Evolutionary conservation across 2,329 filamentous ascomycete species (phyloP).

Genomic region (Mycogone perniciosa): DNA sequence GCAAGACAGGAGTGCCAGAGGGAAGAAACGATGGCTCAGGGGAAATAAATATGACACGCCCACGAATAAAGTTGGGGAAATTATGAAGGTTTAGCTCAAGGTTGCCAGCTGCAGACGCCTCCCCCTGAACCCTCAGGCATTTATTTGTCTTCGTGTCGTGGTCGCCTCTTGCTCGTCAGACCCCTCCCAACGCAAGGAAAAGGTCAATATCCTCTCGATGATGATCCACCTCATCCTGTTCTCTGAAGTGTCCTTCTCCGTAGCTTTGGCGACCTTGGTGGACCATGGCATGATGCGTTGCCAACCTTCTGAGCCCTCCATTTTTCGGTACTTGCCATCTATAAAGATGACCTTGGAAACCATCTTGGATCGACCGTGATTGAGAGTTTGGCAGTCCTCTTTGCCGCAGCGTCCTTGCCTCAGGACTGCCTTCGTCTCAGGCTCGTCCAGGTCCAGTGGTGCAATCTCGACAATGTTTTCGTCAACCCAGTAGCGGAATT

Average conservation of each 20-base stretch:
- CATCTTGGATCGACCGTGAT: conserved; percentile 29
- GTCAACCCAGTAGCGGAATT: conserved; percentile 34
- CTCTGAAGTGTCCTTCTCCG: conserved; percentile 22
- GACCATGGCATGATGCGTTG: conserved; percentile 29
- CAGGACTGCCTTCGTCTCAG: conserved; percentile 28
- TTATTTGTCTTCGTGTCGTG: conserved; percentile 12
- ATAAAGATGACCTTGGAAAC: conserved; percentile 33
- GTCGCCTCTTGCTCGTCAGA: conserved; percentile 21
- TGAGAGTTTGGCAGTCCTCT: conserved; percentile 29
- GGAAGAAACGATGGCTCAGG: too few species aligned
- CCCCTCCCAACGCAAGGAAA: conserved; percentile 31
- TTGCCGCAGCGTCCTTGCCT: conserved; percentile 30
- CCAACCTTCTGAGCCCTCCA: conserved; percentile 24
- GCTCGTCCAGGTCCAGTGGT: conserved; percentile 27
- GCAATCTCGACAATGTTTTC: conserved; percentile 34
- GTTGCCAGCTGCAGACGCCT: conserved; percentile 3
- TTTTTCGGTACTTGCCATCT: conserved; percentile 27
- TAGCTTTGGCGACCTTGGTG: conserved; percentile 20
- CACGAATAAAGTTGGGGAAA: too few species aligned
- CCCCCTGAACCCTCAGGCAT: conserved; percentile 5
- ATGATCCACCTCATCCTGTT: conserved; percentile 33
- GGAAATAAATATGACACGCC: too few species aligned
- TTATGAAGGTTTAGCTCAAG: neutral
- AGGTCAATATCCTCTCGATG: conserved; percentile 33
- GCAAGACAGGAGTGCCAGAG: too few species aligned